phyloP scores from a whole-genome alignment of 2,329 filamentous ascomycete genomes.

The Monosporascus cannonballus region DNA sequence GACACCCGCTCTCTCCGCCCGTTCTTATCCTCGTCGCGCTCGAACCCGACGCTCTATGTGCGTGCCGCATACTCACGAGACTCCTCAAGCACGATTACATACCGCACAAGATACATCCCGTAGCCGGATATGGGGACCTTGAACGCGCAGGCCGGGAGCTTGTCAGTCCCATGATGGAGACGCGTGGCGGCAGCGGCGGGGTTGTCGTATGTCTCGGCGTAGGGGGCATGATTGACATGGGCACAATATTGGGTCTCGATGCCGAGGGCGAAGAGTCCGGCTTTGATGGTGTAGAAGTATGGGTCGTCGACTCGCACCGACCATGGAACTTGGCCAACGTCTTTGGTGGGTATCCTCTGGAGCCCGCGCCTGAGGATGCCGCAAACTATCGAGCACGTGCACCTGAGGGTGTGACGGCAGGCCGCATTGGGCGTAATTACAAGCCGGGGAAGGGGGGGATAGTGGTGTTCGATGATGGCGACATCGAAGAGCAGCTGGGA shows the following conservation, averaged over 20 bases:
- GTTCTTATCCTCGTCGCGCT: constrained; percentile 89
- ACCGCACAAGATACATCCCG: constrained; percentile 92
- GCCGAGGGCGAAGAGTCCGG: constrained; percentile 58
- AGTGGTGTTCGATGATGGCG: constrained; percentile 91
- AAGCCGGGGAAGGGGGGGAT: constrained; percentile 78
- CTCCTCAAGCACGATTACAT: constrained; percentile 98
- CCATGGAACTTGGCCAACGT: constrained; percentile 95
- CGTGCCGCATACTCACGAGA: constrained; percentile 85
- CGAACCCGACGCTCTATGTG: constrained; percentile 92
- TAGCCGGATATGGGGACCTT: constrained; percentile 87
- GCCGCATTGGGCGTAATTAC: constrained; percentile 66
- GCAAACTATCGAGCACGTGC: constrained; percentile 44
- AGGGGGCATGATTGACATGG: constrained; percentile 84
- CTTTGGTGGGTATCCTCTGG: constrained; percentile 67
- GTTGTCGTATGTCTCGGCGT: constrained; percentile 90
- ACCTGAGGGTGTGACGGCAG: constrained; percentile 63
- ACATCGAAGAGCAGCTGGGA: constrained; percentile 77
- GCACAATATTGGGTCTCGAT: constrained; percentile 70
- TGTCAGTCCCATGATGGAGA: constrained; percentile 80
- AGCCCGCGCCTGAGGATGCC: constrained; percentile 42
- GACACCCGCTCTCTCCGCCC: constrained; percentile 84
- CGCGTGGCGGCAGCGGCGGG: constrained; percentile 76
- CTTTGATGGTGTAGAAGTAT: constrained; percentile 85
- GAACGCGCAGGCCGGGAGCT: constrained; percentile 72
- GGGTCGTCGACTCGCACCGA: constrained; percentile 85